Evolutionary conservation across 2,329 filamentous ascomycete species (phyloP).

Genomic region (Fusarium sp.): DNA sequence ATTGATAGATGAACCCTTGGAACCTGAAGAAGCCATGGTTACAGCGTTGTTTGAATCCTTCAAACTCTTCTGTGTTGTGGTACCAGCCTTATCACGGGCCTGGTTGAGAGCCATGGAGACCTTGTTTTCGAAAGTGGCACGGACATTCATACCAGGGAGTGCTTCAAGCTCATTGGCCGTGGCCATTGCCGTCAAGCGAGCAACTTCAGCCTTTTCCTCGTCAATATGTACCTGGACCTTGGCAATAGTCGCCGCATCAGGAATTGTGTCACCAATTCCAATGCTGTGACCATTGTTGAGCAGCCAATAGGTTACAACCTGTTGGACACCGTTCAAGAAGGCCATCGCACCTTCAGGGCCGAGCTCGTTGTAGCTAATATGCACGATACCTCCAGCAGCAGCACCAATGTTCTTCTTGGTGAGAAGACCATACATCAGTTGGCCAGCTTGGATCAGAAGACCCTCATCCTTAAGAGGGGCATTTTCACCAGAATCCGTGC

Average conservation of each 20-base stretch:
- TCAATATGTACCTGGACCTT: slow-evolving; percentile 87
- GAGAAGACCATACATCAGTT: slow-evolving; percentile 90
- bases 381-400: slow-evolving; percentile 88
- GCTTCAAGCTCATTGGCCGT: slow-evolving; percentile 90
- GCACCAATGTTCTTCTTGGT: slow-evolving; percentile 97
- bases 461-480: slow-evolving; percentile 80
- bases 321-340: slow-evolving; percentile 96
- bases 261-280: slow-evolving; percentile 97
- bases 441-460: slow-evolving; percentile 84
- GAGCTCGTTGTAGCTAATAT: slow-evolving; percentile 96
- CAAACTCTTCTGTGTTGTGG: slow-evolving; percentile 88
- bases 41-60: slow-evolving; percentile 98
- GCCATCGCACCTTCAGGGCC: slow-evolving; percentile 87
- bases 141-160: slow-evolving; percentile 97
- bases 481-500: slow-evolving; percentile 71
- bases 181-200: slow-evolving; percentile 78
- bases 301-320: slow-evolving; percentile 97
- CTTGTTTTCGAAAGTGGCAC: slow-evolving; percentile 98
- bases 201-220: slow-evolving; percentile 84
- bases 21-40: slow-evolving; percentile 95
- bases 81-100: slow-evolving; percentile 96
- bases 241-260: slow-evolving; percentile 84
- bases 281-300: slow-evolving; percentile 97
- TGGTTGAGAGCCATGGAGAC: slow-evolving; percentile 94
- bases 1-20: slow-evolving; percentile 99